Evolutionary conservation across 2,329 filamentous ascomycete genomes (phyloP).

Genomic region (Catunica adiposa): DNA sequence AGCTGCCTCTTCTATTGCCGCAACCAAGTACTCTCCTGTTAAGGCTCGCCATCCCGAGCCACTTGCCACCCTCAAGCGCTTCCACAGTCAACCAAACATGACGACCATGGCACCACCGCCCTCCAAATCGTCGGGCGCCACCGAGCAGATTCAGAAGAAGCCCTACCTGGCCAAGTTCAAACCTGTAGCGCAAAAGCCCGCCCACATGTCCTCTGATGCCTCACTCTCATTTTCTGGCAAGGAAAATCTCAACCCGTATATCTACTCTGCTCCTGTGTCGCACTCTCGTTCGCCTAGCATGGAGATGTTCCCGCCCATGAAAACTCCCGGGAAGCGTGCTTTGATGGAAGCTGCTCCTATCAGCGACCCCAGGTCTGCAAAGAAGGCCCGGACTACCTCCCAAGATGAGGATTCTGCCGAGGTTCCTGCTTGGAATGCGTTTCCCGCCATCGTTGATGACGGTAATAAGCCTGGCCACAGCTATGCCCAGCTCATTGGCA

Average conservation of each 20-base stretch:
- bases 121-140: conserved; percentile 43
- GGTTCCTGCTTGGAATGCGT: conserved; percentile 54
- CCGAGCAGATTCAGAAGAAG: conserved; percentile 37
- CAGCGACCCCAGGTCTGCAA: conserved; percentile 48
- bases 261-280: conserved; percentile 27
- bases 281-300: conserved; percentile 24
- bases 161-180: conserved; percentile 43
- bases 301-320: conserved; percentile 28
- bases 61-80: conserved; percentile 2
- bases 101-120: conserved; percentile 45
- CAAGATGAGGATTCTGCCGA: conserved; percentile 7
- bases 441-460: conserved; percentile 68
- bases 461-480: conserved; percentile 80
- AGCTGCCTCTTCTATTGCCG: not conserved
- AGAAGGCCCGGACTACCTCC: conserved; percentile 45
- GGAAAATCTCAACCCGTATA: conserved; percentile 37
- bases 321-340: conserved; percentile 28
- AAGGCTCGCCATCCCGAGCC: conserved; percentile 9
- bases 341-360: conserved; percentile 59
- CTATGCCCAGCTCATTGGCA: conserved; percentile 88
- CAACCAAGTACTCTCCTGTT: conserved; percentile 3
- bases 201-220: conserved; percentile 24
- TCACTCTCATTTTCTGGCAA: conserved; percentile 27
- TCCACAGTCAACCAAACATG: conserved; percentile 6
- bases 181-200: conserved; percentile 36